These are phyloP conservation scores for Glycine soja DNA, from an alignment of 306 rosid species.

Conservation along the genomic window DNA sequence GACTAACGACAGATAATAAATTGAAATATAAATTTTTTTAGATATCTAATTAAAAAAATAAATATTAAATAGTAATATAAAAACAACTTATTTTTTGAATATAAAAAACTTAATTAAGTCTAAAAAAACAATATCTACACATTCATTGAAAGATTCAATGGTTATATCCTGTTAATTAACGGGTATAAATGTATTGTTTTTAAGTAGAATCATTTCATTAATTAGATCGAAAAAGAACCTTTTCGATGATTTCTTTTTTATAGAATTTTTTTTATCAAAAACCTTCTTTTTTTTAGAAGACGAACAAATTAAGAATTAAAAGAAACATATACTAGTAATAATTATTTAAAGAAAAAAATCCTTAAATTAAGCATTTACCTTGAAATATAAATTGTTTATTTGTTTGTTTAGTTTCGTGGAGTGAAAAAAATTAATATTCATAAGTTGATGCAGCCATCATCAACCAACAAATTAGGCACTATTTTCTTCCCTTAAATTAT, in stretches of 20 bases:
- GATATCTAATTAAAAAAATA: too few species aligned
- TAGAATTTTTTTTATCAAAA: too few species aligned
- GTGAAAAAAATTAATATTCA: not conserved
- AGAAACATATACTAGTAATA: not conserved
- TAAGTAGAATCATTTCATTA: too few species aligned
- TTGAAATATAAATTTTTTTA: too few species aligned
- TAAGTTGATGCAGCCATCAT: constrained; percentile 8
- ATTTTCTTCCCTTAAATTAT: constrained; percentile 39
- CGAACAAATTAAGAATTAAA: not conserved
- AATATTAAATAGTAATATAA: too few species aligned
- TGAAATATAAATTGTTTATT: not conserved
- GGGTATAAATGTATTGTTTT: too few species aligned
- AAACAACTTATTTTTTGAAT: too few species aligned
- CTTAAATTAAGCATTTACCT: not conserved
- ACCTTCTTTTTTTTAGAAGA: too few species aligned
- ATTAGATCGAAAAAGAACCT: not conserved
- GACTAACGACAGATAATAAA: too few species aligned
- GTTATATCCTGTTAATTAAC: not conserved
- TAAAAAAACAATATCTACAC: too few species aligned
- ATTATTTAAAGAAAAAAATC: not conserved
- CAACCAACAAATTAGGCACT: constrained; percentile 37
- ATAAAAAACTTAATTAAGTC: too few species aligned
- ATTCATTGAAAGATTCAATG: not conserved
- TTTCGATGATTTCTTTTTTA: not conserved
- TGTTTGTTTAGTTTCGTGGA: not conserved